Conservation (phyloP, 2,329 filamentous ascomycete genomes). For the Sphaerulina vaccinii region DNA sequence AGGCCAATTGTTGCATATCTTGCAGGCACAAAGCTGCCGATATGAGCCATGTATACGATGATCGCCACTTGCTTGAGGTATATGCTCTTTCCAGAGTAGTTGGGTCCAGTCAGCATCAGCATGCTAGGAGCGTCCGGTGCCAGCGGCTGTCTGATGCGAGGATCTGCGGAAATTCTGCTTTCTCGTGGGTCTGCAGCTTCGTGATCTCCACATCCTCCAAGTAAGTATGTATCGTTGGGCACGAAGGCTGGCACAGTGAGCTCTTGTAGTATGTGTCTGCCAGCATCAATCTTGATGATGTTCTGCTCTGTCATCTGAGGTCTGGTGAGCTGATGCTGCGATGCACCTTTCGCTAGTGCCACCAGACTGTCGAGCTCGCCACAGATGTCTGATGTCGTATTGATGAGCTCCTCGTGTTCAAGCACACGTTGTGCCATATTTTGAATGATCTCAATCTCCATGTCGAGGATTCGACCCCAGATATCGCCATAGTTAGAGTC, state of each 20-base stretch:
- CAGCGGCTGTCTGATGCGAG: conserved; percentile 1
- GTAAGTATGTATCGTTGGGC: conserved; percentile 72
- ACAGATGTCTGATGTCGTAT: conserved; percentile 71
- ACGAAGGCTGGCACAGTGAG: conserved; percentile 77
- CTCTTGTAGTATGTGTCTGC: conserved; percentile 85
- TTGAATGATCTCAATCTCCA: conserved; percentile 86
- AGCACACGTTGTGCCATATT: conserved; percentile 70
- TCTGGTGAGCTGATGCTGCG: conserved; percentile 66
- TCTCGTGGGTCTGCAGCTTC: conserved; percentile 12
- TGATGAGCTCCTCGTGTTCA: conserved; percentile 64
- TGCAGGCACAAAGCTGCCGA: conserved; percentile 89
- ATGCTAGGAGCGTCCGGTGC: conserved; percentile 56
- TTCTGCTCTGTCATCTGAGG: conserved; percentile 71
- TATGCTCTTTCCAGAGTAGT: conserved; percentile 94
- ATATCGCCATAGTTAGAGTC: conserved; percentile 81
- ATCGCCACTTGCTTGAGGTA: conserved; percentile 92
- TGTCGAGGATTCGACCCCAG: conserved; percentile 79
- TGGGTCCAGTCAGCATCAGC: conserved; percentile 84
- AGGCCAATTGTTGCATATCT: conserved; percentile 73
- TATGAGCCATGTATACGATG: conserved; percentile 87
- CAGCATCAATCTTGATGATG: conserved; percentile 70
- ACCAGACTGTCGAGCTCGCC: conserved; percentile 85
- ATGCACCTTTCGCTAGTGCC: conserved; percentile 75
- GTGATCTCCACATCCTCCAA: conserved; percentile 54
- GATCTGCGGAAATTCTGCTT: conserved; percentile 4